phyloP scores from a whole-genome alignment of 306 rosid species.

The Fragaria iinumae region DNA sequence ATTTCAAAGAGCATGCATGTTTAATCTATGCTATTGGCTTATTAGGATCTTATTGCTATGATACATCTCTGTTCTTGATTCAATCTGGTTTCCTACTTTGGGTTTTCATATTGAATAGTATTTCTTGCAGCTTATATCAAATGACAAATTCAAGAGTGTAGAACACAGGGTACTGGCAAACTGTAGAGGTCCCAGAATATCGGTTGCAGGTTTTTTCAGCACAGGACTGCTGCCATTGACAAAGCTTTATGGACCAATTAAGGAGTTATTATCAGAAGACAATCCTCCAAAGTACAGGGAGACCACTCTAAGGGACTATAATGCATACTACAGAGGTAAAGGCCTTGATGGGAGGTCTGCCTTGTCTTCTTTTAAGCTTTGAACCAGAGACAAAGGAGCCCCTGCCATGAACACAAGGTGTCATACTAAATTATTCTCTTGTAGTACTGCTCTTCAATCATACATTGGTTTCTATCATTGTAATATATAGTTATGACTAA shows the following conservation, averaged over 20 bases:
- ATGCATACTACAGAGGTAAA: neutral
- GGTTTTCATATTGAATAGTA: neutral
- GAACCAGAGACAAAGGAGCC: neutral
- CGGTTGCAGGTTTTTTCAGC: neutral
- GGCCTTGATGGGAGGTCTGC: slow-evolving; percentile 26
- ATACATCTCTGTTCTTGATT: neutral
- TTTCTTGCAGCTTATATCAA: slow-evolving; percentile 20
- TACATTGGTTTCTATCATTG: neutral
- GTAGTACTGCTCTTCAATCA: neutral
- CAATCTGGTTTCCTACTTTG: neutral
- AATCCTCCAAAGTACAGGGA: slow-evolving; percentile 14
- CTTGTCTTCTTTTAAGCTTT: slow-evolving; percentile 20
- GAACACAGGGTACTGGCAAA: slow-evolving; percentile 37
- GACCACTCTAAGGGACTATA: neutral
- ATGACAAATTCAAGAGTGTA: slow-evolving; percentile 46
- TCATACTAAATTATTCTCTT: neutral
- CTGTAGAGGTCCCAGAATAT: slow-evolving; percentile 14
- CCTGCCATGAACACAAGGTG: neutral
- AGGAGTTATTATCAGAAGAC: slow-evolving; percentile 10
- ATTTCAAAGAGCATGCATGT: no score
- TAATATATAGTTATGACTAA: neutral
- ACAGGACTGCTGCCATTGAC: neutral
- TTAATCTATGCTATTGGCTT: no score
- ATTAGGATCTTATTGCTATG: no score
- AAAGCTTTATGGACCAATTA: neutral